A percentile compares a stretch with the other conserved stretches of the same genome.
Conservation (phyloP, 805 yeast species). For the Candida argentea region DNA sequence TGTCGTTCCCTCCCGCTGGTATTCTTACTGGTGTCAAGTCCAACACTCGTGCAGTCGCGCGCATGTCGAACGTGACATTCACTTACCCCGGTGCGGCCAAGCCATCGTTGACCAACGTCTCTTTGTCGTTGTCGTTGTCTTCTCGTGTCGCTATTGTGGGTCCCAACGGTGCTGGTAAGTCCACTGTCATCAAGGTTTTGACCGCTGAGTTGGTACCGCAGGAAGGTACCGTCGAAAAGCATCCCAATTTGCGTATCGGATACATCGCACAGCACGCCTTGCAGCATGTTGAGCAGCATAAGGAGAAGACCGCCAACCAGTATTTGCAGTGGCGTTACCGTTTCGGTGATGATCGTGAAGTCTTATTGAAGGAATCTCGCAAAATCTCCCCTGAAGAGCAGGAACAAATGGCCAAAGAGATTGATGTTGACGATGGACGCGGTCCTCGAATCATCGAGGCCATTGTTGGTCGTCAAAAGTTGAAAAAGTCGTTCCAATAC, state of each 20-base stretch:
- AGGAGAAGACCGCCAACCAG: slow-evolving; percentile 96
- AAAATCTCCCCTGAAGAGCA: slow-evolving; percentile 68
- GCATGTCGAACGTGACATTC: slow-evolving; percentile 78
- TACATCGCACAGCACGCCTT: slow-evolving; percentile 98
- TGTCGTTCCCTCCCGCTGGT: slow-evolving; percentile 99
- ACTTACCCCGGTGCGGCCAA: slow-evolving; percentile 82
- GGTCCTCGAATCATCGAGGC: slow-evolving; percentile 89
- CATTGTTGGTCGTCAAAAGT: slow-evolving; percentile 92
- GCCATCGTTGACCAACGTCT: slow-evolving; percentile 69
- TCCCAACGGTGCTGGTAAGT: slow-evolving; percentile 98
- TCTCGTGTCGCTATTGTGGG: slow-evolving; percentile 96
- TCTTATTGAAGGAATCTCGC: slow-evolving; percentile 85
- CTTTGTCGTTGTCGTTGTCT: slow-evolving; percentile 88
- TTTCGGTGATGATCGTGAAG: slow-evolving; percentile 97
- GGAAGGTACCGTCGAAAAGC: slow-evolving; percentile 89
- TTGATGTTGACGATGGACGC: slow-evolving; percentile 77
- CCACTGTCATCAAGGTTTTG: slow-evolving; percentile 84
- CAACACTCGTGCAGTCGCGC: slow-evolving; percentile 85
- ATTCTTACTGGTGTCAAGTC: slow-evolving; percentile 95
- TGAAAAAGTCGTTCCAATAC: slow-evolving; percentile 93
- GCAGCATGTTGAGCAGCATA: slow-evolving; percentile 94
- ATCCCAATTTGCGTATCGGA: slow-evolving; percentile 95
- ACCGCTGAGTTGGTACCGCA: slow-evolving; percentile 88
- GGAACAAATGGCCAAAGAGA: slow-evolving; percentile 63
- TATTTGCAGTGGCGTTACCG: slow-evolving; percentile 97